A percentile compares a stretch with the other conserved stretches of the same genome.
Conservation (phyloP, 345 rosid genomes). For the Mercurialis annua region DNA sequence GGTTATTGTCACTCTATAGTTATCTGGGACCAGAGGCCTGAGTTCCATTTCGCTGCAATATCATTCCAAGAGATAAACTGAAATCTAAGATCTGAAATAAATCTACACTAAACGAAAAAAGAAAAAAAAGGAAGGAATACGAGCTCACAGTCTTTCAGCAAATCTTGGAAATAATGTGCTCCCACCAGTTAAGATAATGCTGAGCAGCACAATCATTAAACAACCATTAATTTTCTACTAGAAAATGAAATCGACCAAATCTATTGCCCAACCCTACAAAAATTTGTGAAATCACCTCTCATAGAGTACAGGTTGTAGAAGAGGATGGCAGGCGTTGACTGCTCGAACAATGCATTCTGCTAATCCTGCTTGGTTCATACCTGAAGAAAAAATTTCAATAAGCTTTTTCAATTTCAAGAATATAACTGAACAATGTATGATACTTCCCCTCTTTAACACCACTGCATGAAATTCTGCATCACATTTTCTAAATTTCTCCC, state of each 20-base stretch:
- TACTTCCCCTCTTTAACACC: background rate
- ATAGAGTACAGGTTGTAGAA: constrained; percentile 82
- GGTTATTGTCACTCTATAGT: constrained; percentile 71
- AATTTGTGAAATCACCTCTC: constrained; percentile 53
- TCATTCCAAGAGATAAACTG: constrained; percentile 6
- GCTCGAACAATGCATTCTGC: constrained; percentile 96
- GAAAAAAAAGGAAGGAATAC: background rate
- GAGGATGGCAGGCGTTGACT: constrained; percentile 74
- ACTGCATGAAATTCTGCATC: background rate
- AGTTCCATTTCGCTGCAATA: constrained; percentile 75
- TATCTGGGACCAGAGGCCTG: constrained; percentile 90
- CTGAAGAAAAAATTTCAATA: constrained; percentile 32
- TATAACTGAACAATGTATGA: background rate
- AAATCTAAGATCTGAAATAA: constrained; percentile 6
- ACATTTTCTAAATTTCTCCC: background rate
- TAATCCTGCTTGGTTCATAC: constrained; percentile 95
- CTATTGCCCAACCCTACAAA: background rate
- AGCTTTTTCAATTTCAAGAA: background rate
- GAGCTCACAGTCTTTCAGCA: constrained; percentile 76
- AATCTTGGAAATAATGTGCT: constrained; percentile 80
- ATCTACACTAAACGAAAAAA: background rate
- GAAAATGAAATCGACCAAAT: background rate
- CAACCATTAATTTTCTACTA: background rate
- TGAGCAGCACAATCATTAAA: constrained; percentile 36
- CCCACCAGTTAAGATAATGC: constrained; percentile 92